These are phyloP conservation scores for Trapa incisa DNA, from an alignment of 345 rosid species.

Conservation along the genomic window DNA sequence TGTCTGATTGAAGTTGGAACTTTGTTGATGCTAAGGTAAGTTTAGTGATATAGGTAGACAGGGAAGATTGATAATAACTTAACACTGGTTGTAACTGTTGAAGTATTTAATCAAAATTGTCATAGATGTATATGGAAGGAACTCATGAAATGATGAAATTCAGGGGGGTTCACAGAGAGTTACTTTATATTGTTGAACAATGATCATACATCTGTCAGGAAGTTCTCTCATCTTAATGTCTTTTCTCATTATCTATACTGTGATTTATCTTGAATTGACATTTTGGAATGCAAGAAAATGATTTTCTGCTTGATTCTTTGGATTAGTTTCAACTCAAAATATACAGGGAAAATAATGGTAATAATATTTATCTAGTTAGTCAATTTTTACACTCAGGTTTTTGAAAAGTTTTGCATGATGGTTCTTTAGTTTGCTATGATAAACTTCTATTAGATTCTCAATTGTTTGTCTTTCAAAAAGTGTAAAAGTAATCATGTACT, in stretches of 20 bases:
- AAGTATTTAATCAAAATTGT: too few relatives aligned
- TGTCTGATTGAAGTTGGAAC: too few relatives aligned
- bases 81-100: neutral
- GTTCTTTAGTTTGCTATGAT: neutral
- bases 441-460: neutral
- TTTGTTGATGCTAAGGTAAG: neutral
- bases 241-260: neutral
- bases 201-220: neutral
- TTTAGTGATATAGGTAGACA: neutral
- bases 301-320: neutral
- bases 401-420: neutral
- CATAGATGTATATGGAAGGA: neutral
- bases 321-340: neutral
- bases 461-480: neutral
- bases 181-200: neutral
- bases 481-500: neutral
- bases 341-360: neutral
- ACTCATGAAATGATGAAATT: too few relatives aligned
- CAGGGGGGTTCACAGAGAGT: neutral
- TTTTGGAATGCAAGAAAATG: neutral
- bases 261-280: neutral
- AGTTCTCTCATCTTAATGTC: neutral
- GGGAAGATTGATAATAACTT: too few relatives aligned
- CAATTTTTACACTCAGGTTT: neutral
- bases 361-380: neutral